These are phyloP conservation scores for Phlyctochytrium arcticum DNA, from an alignment of 192 early-diverging fungal species.

Conservation along the genomic window DNA sequence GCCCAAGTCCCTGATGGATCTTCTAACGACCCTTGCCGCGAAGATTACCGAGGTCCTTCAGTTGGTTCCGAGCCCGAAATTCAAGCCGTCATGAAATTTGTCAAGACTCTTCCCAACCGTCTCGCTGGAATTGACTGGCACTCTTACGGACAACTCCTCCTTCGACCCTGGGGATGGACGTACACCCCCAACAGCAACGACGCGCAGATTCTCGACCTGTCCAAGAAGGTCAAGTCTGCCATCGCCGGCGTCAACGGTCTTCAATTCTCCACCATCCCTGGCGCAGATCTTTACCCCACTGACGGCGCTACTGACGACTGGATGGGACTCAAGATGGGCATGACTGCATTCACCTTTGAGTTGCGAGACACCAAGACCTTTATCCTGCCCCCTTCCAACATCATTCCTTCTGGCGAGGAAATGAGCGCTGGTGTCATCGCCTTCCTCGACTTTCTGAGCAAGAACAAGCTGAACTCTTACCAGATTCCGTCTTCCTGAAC, in stretches of 20 bases:
- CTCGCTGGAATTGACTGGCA: slow-evolving; percentile 57
- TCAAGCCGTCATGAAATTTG: slow-evolving; percentile 44
- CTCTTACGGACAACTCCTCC: slow-evolving; percentile 53
- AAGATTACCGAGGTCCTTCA: slow-evolving; percentile 44
- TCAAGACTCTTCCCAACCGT: slow-evolving; percentile 36
- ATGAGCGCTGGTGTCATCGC: slow-evolving; percentile 18
- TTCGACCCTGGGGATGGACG: slow-evolving; percentile 54
- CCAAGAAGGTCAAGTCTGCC: slow-evolving; percentile 30
- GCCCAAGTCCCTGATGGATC: slow-evolving; percentile 50
- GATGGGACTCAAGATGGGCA: slow-evolving; percentile 42
- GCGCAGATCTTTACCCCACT: slow-evolving; percentile 46
- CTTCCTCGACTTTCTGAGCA: slow-evolving; percentile 7
- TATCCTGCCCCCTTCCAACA: slow-evolving; percentile 51
- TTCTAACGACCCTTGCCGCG: slow-evolving; percentile 43
- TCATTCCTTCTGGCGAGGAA: slow-evolving; percentile 49
- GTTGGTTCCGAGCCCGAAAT: slow-evolving; percentile 46
- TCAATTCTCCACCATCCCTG: slow-evolving; percentile 24
- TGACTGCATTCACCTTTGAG: slow-evolving; percentile 49
- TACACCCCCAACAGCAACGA: slow-evolving; percentile 34
- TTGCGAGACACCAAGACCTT: slow-evolving; percentile 51
- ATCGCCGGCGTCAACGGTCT: slow-evolving; percentile 40
- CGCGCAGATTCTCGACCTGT: slow-evolving; percentile 33
- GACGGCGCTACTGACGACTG: slow-evolving; percentile 52
- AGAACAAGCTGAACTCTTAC: too few species aligned
- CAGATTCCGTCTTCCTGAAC: too few species aligned